These are phyloP conservation scores for Euclidium syriacum DNA, from an alignment of 345 rosid genomes.

Conservation along the genomic window DNA sequence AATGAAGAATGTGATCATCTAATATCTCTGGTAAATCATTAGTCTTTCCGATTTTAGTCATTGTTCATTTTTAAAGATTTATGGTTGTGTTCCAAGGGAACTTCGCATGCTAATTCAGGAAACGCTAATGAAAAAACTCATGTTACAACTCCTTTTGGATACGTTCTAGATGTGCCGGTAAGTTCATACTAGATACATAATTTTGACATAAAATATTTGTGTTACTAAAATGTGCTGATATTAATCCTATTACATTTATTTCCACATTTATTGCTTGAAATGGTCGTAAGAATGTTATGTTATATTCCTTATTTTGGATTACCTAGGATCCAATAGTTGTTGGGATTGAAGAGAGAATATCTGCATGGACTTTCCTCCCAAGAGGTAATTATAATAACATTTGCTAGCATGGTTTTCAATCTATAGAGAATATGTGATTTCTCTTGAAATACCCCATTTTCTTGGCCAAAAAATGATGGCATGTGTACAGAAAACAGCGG, in stretches of 20 bases:
- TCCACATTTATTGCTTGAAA: neutral
- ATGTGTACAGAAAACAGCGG: constrained; percentile 50
- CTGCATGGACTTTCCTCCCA: constrained; percentile 89
- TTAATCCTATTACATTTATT: neutral
- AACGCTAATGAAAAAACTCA: constrained; percentile 27
- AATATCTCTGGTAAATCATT: constrained; percentile 48
- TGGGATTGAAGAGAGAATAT: constrained; percentile 69
- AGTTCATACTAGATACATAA: neutral
- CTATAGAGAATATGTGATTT: neutral
- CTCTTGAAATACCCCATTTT: neutral
- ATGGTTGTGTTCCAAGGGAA: neutral
- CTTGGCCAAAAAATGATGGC: neutral
- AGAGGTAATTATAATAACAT: constrained; percentile 35
- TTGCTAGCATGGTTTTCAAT: neutral
- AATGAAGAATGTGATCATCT: constrained; percentile 81
- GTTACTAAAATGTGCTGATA: neutral
- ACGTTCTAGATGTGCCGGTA: constrained; percentile 19
- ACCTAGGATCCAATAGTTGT: constrained; percentile 53
- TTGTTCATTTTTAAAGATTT: neutral
- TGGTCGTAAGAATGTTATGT: neutral
- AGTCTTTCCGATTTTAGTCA: neutral
- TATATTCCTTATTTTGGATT: neutral
- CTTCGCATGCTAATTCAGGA: constrained; percentile 21
- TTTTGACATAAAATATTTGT: neutral
- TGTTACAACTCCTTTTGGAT: constrained; percentile 33